A percentile compares a stretch with the other conserved stretches of the same genome.
These are phyloP conservation scores for Schizochytrium sp. DNA, from an alignment of 108 stramenopile genomes.

Conservation along the genomic window DNA sequence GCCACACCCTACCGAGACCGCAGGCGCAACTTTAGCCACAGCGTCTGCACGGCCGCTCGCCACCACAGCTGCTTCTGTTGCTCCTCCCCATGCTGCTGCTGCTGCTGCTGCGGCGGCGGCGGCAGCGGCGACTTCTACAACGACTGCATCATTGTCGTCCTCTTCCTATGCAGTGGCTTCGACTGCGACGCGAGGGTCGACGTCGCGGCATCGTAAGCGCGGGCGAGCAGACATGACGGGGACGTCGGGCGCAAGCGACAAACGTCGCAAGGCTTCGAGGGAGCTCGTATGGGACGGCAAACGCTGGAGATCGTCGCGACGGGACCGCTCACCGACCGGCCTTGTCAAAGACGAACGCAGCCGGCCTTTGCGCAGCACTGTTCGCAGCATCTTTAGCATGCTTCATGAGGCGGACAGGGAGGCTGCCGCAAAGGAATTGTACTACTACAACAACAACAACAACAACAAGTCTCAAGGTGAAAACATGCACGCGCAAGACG, in stretches of 20 bases:
- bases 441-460: not conserved
- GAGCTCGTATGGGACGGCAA: not conserved
- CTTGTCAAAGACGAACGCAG: not conserved
- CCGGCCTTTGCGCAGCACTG: not conserved
- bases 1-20: too few species aligned
- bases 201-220: not conserved
- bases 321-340: not conserved
- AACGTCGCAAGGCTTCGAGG: not conserved
- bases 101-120: too few species aligned
- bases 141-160: too few species aligned
- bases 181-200: not conserved
- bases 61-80: too few species aligned
- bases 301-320: not conserved
- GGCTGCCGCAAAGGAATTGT: not conserved
- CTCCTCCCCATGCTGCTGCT: too few species aligned
- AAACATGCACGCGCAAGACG: too few species aligned
- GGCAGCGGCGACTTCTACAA: too few species aligned
- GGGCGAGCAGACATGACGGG: not conserved
- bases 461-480: not conserved
- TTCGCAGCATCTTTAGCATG: not conserved
- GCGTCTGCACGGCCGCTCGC: too few species aligned
- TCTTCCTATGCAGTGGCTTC: too few species aligned
- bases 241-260: not conserved
- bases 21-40: too few species aligned
- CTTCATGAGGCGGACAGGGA: not conserved